Percentiles rank a stretch among this genome's conserved stretches.
These are phyloP conservation scores for Pleomassaria siparia DNA, from an alignment of 2,329 filamentous ascomycete genomes.

Conservation along the genomic window DNA sequence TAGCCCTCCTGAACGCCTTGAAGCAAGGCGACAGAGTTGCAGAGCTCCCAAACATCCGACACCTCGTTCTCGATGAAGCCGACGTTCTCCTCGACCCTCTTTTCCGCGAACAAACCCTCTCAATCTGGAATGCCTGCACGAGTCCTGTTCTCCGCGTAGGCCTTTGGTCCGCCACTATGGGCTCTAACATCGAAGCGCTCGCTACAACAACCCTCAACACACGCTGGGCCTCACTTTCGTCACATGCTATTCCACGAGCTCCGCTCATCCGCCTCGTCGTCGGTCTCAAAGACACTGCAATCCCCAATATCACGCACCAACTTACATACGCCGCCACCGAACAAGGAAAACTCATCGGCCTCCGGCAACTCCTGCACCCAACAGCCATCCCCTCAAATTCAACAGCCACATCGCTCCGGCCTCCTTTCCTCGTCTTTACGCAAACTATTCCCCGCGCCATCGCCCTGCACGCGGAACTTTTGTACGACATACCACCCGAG, in stretches of 20 bases:
- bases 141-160: conserved; percentile 71
- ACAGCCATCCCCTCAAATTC: conserved; percentile 59
- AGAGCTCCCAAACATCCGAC: conserved; percentile 67
- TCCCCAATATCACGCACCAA: conserved; percentile 87
- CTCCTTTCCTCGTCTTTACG: conserved; percentile 93
- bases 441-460: conserved; percentile 91
- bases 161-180: conserved; percentile 97
- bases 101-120: conserved; percentile 84
- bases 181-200: conserved; percentile 83
- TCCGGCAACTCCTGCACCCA: conserved; percentile 86
- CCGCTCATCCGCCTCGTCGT: conserved; percentile 82
- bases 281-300: conserved; percentile 93
- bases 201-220: conserved; percentile 61
- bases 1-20: conserved; percentile 75
- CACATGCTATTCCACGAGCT: conserved; percentile 39
- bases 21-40: conserved; percentile 48
- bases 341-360: conserved; percentile 85
- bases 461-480: conserved; percentile 83
- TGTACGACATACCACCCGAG: conserved; percentile 89
- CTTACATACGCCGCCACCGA: conserved; percentile 91
- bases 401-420: conserved; percentile 61
- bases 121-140: conserved; percentile 78
- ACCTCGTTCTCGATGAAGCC: conserved; percentile 86
- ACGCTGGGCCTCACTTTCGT: conserved; percentile 33
- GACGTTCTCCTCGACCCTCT: conserved; percentile 90